phyloP scores from a whole-genome alignment of 768 basidiomycete species.

The Boletellus ananas region DNA sequence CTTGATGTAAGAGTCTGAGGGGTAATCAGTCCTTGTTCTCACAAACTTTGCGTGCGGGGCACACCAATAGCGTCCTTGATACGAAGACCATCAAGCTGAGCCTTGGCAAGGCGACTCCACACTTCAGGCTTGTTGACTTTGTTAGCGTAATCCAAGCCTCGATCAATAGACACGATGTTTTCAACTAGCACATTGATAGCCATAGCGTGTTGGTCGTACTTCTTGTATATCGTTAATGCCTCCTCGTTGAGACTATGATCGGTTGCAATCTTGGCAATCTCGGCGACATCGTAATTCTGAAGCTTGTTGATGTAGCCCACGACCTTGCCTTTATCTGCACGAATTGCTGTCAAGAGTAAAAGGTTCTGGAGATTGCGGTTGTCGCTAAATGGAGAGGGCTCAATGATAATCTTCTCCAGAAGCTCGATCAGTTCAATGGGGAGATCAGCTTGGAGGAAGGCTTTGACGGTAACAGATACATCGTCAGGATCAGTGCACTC shows the following conservation, averaged over 20 bases:
- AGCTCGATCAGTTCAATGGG: conserved; percentile 96
- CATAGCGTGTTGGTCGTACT: conserved; percentile 91
- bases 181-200: conserved; percentile 98
- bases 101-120: conserved; percentile 97
- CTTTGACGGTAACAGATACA: conserved; percentile 97
- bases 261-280: conserved; percentile 95
- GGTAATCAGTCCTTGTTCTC: conserved; percentile 1
- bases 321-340: conserved; percentile 97
- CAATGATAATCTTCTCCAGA: conserved; percentile 97
- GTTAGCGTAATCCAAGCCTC: conserved; percentile 91
- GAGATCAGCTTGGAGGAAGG: conserved; percentile 94
- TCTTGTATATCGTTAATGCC: conserved; percentile 95
- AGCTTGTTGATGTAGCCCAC: conserved; percentile 97
- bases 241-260: conserved; percentile 96
- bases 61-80: conserved; percentile 96
- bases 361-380: conserved; percentile 97
- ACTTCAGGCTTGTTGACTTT: conserved; percentile 96
- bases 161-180: conserved; percentile 96
- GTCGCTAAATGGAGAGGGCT: conserved; percentile 96
- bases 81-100: conserved; percentile 95
- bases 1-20: conserved; percentile 92
- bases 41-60: conserved; percentile 17
- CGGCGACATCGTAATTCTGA: conserved; percentile 88
- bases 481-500: conserved; percentile 98
- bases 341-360: conserved; percentile 90